A percentile compares a stretch with the other conserved stretches of the same genome.
These are phyloP conservation scores for Penicillium sp. DNA, from an alignment of 2,329 filamentous ascomycete species.

Conservation along the genomic window DNA sequence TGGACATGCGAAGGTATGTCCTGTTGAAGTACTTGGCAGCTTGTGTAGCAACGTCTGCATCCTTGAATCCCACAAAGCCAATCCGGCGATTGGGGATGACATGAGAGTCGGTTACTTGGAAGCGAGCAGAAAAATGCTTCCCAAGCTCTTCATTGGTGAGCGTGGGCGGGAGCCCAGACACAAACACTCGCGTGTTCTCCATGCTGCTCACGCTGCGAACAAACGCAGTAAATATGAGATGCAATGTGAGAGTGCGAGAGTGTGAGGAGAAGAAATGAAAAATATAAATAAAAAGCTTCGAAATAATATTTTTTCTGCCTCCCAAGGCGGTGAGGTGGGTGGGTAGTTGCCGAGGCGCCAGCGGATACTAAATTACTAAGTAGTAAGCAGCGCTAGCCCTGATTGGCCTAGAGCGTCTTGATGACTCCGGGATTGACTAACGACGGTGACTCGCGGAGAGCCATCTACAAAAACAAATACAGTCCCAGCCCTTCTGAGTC, in stretches of 20 bases:
- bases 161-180: conserved; percentile 73
- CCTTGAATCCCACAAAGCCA: conserved; percentile 92
- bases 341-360: not conserved
- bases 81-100: conserved; percentile 85
- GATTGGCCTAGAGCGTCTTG: not conserved
- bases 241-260: conserved; percentile 15
- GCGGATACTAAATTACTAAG: no score
- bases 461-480: conserved; percentile 1
- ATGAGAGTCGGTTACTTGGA: conserved; percentile 84
- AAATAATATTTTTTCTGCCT: conserved; percentile 20
- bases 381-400: not conserved
- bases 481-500: not conserved
- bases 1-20: conserved; percentile 93
- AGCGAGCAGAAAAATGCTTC: conserved; percentile 79
- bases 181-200: conserved; percentile 73
- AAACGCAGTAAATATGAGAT: conserved; percentile 5
- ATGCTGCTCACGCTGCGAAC: conserved; percentile 39
- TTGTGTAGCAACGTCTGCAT: conserved; percentile 69
- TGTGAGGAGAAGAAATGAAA: conserved; percentile 13
- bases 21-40: conserved; percentile 95
- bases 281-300: conserved; percentile 11
- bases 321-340: conserved; percentile 29
- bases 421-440: no score
- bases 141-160: conserved; percentile 81
- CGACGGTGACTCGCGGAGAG: not conserved